Base-by-base conservation (phyloP, 2,329 filamentous ascomycete genomes). In the Teratosphaeriaceae sp. region DNA sequence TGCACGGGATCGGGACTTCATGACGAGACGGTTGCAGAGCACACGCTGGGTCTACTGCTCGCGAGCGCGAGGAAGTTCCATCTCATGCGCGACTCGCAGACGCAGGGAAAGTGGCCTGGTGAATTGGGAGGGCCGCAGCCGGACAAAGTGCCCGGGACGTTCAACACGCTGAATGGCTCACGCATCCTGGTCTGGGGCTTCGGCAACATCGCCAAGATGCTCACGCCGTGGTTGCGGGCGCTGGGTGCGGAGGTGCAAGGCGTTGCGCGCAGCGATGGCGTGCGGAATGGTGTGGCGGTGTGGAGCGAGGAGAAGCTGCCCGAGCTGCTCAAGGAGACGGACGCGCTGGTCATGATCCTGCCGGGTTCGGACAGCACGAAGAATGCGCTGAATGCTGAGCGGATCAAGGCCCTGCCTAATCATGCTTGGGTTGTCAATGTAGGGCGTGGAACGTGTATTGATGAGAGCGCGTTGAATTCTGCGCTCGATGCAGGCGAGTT, bases 361-460 rank as follows among this genome's bases (percentile, higher is more conserved):
- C 78, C 78, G 0, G 78, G 78, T 0, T 72, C 71, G 26, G 74
- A 73, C 7, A 65, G 69, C n/a, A 82, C 78, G 20, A 65, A 64
- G 26, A 64, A 81, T 52, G 76, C 67, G 1, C 67, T 82, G 46
- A 76, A 75, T 51, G 68, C 66, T 21, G 74, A 78, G 59, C 61
- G 75, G 6, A 57, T 82, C 34, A 65, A 62, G 49, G 56, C 72
- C 35, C 62, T 82, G 47, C 78, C 78, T 27, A 71, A 70, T 49
- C 78, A 82, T 59, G 76, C 79, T 0, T 63, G 87, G n/a, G 66
- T 88, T 8, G 67, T 88, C 36, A 88, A 88, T 57, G 84, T 83
- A 0, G 80, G 80, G 5, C 68, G 84, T 2, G 84, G 82, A 0
- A 80, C 81, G 2, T 66, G 86, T 13, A 66, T 76, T 13, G 68